phyloP scores from a whole-genome alignment of 2,329 filamentous ascomycete species.

The Xylariaceae sp. region DNA sequence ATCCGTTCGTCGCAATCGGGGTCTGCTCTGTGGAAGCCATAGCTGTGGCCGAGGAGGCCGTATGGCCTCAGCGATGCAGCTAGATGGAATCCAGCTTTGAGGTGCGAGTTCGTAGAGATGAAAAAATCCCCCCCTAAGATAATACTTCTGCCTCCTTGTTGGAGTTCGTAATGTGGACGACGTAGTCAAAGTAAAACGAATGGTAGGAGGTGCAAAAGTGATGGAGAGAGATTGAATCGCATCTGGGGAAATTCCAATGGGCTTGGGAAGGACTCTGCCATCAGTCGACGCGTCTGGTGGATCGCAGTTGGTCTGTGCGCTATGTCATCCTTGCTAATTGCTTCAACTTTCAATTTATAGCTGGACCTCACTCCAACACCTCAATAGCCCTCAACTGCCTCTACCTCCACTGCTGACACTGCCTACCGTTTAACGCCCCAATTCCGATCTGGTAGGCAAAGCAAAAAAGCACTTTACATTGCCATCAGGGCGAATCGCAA shows the following conservation, averaged over 20 bases:
- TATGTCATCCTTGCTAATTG: conserved; percentile 6
- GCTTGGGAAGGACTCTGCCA: neutral
- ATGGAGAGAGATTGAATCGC: neutral
- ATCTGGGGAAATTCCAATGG: conserved; percentile 2
- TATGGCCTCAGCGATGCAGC: conserved; percentile 10
- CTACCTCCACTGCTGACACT: conserved; percentile 9
- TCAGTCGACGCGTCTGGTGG: no score
- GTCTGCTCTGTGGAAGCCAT: conserved; percentile 27
- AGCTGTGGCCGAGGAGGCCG: conserved; percentile 18
- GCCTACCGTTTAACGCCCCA: neutral
- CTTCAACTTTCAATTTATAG: conserved; percentile 9
- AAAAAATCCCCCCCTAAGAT: no score
- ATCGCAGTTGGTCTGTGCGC: conserved; percentile 9
- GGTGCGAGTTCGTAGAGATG: neutral
- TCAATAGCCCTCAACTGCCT: conserved; percentile 3
- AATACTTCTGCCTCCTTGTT: no score
- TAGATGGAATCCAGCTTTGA: neutral
- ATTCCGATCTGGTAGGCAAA: no score
- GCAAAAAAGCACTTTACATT: no score
- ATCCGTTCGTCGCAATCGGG: conserved; percentile 13
- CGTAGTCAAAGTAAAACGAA: no score
- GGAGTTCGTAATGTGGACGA: no score
- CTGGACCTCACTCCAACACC: conserved; percentile 1
- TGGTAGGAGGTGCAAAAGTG: neutral
- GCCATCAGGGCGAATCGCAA: conserved; percentile 17